Base-by-base conservation (phyloP, 1,139 yeast genomes). In the Candida glucosophila region DNA sequence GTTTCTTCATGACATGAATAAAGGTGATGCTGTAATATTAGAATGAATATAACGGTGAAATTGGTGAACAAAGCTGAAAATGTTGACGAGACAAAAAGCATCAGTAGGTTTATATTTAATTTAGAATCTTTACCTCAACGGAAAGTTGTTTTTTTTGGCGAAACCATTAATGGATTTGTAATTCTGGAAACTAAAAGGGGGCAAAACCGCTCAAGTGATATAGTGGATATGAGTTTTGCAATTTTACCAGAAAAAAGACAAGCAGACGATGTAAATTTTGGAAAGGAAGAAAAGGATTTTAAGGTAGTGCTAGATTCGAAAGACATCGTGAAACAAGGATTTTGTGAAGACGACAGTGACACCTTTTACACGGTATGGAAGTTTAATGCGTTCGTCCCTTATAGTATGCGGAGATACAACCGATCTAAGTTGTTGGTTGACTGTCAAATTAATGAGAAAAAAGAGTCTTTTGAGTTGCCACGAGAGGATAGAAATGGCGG, bases 111-210 rank as follows among this genome's bases (percentile, higher is more conserved):
- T 20, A 18, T 35, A 18, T 18, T 16, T 8, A 22, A 20, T n/a
- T 6, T 28, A 5, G 18, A 22, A n/a, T 14, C 26, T 2, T 16
- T 17, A 3, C 22, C 29, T 7, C 15, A 17, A 3, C 17, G 37
- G 17, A 27, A 29, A 15, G 19, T 42, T 16, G 33, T 55, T 2
- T 62, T 55, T 33, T 63, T 59, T 30, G 69, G 62, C 36, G 69
- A 63, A 34, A 26, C 44, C 1, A 33, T 62, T n/a, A 29, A 32
- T n/a, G 67, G 67, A 0, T 61, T 46, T 29, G 39, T 59, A 4
- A 32, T 55, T 8, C 35, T 47, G 22, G 32, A 40, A 11, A 44
- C 42, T 19, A 24, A 34, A 17, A 14, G 15, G n/a, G n/a, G n/a
- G n/a, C n/a, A n/a, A n/a, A n/a, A n/a, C n/a, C n/a, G n/a, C n/a